Percentiles rank a stretch among this genome's conserved stretches.
Evolutionary conservation across 345 rosid genomes (phyloP).

Genomic region (Syzygium jambos): DNA sequence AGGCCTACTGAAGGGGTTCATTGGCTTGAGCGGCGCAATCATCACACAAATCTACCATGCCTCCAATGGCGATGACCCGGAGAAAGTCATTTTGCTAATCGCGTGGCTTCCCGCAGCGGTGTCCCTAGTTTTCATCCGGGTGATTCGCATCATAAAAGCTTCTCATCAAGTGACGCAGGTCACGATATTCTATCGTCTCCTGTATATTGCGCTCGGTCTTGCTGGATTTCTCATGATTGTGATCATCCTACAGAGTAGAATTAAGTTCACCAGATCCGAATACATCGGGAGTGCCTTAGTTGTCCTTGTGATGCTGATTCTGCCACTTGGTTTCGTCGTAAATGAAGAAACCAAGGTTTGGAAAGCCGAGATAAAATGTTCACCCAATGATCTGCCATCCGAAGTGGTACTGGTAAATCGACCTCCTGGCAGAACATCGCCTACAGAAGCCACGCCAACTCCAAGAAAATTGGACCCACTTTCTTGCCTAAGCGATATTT

Average conservation of each 20-base stretch:
- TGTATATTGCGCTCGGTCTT: slow-evolving; percentile 1
- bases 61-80: neutral
- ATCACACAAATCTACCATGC: slow-evolving; percentile 6
- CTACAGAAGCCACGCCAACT: neutral
- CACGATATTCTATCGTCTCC: neutral
- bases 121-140: neutral
- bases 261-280: neutral
- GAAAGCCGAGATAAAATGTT: neutral
- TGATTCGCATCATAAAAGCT: neutral
- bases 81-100: neutral
- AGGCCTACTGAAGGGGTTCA: slow-evolving; percentile 8
- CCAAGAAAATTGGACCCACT: neutral
- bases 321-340: neutral
- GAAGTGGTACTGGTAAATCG: neutral
- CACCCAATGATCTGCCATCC: neutral
- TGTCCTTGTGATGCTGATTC: neutral
- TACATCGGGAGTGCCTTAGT: slow-evolving; percentile 1
- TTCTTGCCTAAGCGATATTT: neutral
- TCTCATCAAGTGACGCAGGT: neutral
- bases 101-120: slow-evolving; percentile 1
- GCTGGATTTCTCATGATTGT: slow-evolving; percentile 6
- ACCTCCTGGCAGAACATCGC: neutral
- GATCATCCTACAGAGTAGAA: neutral
- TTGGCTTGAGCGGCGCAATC: slow-evolving; percentile 10
- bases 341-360: slow-evolving; percentile 3